Evolutionary conservation across 2,329 filamentous ascomycete species (phyloP), one percentile per base, ranked within the genome.

Genomic region (Lecanicillium sp.): DNA sequence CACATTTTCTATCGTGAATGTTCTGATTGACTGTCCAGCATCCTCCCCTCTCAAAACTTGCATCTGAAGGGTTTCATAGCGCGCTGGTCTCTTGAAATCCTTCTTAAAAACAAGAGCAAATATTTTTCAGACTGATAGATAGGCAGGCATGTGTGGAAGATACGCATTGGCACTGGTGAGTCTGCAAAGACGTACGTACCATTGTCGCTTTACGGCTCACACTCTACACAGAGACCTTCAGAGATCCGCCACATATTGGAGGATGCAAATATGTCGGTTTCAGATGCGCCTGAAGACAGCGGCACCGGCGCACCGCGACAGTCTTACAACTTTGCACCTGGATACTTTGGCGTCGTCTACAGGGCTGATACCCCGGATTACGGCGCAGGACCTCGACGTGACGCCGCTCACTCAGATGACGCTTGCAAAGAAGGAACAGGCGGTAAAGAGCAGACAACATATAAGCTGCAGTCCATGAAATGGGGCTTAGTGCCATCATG

Each of bases 401-500:
- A 50, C 39, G 45, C 49, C 17, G 39, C 50, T 29, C 33, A 38
- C 27, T 46, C 30, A n/a, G 39, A 38, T 12, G 18, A 14, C 15
- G 5, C 19, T n/a, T n/a, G 10, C 33, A 35, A 8, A 29, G 13
- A 13, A 17, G 18, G 13, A 30, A 33, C 37, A 9, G 15, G 29
- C 12, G 22, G 22, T 25, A 7, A 25, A 11, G 28, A 9, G 35
- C 45, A 17, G 36, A 44, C n/a, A 29, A 78, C 65, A 48, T 95
- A 94, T 65, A 90, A 85, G 59, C 67, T 98, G 8, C 88, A 96
- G 57, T 72, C 80, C 3, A 97, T 97, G 85, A 90, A 87, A 72
- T 98, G 92, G 92, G 92, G 90, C 0, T 72, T 98, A 6, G 71
- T 97, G 12, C 90, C 92, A 0, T 95, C 83, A 60, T 97, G 90